phyloP scores from a whole-genome alignment of 108 stramenopile genomes.

The Phaeodactylum tricornutum region DNA sequence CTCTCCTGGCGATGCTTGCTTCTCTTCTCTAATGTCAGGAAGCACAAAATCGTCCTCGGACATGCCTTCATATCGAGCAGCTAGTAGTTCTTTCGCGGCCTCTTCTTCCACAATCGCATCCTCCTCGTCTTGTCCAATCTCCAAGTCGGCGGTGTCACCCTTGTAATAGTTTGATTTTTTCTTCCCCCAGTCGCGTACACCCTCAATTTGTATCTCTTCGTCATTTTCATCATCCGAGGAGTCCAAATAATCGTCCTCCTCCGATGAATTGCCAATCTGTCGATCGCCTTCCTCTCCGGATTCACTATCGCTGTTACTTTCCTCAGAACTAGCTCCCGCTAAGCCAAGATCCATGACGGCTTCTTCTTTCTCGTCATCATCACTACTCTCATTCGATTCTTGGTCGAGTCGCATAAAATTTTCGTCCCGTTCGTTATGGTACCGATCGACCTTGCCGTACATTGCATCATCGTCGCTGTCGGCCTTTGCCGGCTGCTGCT shows the following conservation, averaged over 20 bases:
- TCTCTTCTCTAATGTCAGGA: constrained; percentile 29
- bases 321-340: constrained; percentile 34
- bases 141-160: constrained; percentile 93
- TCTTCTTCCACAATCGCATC: constrained; percentile 79
- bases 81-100: constrained; percentile 70
- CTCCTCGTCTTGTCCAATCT: constrained; percentile 84
- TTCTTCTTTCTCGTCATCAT: constrained; percentile 46
- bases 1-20: constrained; percentile 8
- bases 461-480: constrained; percentile 40
- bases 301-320: constrained; percentile 27
- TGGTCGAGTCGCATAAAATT: constrained; percentile 30
- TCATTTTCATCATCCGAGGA: constrained; percentile 15
- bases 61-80: constrained; percentile 61
- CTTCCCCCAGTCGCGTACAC: constrained; percentile 66
- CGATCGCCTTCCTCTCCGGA: constrained; percentile 11
- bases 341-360: constrained; percentile 62
- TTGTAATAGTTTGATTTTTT: constrained; percentile 81
- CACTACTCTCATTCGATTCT: constrained; percentile 7
- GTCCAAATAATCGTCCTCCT: constrained; percentile 7
- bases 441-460: constrained; percentile 51
- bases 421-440: constrained; percentile 36
- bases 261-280: background rate
- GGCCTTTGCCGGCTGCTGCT: background rate
- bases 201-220: constrained; percentile 20
- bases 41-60: constrained; percentile 74